phyloP scores from a whole-genome alignment of 2,329 filamentous ascomycete species.

The Cladophialophora yegresii region DNA sequence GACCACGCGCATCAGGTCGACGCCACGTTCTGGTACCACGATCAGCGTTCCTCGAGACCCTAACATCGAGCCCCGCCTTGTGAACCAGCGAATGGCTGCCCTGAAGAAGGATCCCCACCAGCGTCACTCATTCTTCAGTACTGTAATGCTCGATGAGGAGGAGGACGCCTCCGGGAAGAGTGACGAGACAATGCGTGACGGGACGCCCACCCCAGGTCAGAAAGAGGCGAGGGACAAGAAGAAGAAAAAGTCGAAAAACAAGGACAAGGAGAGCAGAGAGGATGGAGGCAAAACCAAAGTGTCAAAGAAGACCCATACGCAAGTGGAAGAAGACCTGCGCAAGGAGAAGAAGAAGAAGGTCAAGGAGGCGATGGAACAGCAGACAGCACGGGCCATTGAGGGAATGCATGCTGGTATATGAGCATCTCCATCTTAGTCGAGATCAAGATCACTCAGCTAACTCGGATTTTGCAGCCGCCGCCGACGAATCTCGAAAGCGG shows the following conservation, averaged over 20 bases:
- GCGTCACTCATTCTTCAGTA: conserved; percentile 15
- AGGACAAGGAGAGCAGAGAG: conserved; percentile 7
- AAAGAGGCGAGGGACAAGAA: conserved; percentile 16
- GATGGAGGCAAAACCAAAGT: neutral
- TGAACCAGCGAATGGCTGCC: conserved; percentile 37
- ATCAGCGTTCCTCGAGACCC: conserved; percentile 24
- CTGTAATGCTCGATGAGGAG: neutral
- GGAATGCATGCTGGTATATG: conserved; percentile 3
- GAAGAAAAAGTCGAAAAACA: conserved; percentile 18
- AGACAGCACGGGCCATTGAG: neutral
- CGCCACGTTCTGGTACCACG: neutral
- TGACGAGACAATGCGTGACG: conserved; percentile 13
- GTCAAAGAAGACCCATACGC: neutral
- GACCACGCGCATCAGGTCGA: neutral
- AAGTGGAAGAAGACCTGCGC: conserved; percentile 9
- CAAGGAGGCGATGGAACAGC: conserved; percentile 9
- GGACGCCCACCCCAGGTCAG: conserved; percentile 15
- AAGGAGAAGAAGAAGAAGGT: conserved; percentile 15
- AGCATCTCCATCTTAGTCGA: neutral
- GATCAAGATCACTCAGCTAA: neutral
- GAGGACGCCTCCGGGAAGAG: conserved; percentile 5
- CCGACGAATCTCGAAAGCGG: conserved; percentile 18
- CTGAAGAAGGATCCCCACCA: conserved; percentile 11
- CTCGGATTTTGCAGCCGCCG: neutral
- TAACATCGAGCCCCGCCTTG: conserved; percentile 19